These are phyloP conservation scores for Sequoiadendron giganteum DNA, from an alignment of 75 land plant species.

Conservation along the genomic window DNA sequence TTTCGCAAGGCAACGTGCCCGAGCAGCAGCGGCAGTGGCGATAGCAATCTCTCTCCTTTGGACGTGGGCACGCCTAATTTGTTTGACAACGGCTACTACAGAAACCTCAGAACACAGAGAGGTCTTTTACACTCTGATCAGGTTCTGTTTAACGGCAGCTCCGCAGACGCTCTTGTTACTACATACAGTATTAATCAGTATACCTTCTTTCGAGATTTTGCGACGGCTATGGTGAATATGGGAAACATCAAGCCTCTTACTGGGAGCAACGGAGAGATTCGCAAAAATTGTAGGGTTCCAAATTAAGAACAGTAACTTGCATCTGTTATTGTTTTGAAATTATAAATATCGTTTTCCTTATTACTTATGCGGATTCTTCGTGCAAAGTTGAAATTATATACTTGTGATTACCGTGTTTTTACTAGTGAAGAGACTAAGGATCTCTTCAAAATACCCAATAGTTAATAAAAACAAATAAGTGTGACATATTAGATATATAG, in stretches of 20 bases:
- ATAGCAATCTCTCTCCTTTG: slow-evolving; percentile 17
- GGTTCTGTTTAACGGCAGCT: not conserved
- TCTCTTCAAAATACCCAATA: too few species aligned
- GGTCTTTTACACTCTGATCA: slow-evolving; percentile 7
- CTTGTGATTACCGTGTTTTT: too few species aligned
- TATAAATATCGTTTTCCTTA: too few species aligned
- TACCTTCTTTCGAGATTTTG: not conserved
- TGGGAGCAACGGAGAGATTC: not conserved
- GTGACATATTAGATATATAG: too few species aligned
- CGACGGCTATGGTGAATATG: slow-evolving; percentile 9
- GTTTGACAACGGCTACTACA: slow-evolving; percentile 3
- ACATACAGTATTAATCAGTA: not conserved
- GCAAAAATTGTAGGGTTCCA: not conserved
- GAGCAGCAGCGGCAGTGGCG: not conserved
- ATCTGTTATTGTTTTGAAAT: too few species aligned
- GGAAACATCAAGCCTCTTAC: slow-evolving; percentile 2
- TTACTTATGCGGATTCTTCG: too few species aligned
- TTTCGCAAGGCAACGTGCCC: slow-evolving; percentile 29
- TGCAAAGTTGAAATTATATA: too few species aligned
- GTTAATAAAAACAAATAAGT: too few species aligned
- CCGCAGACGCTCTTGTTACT: not conserved
- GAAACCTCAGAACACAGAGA: not conserved
- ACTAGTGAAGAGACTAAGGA: too few species aligned
- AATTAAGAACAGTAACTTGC: too few species aligned
- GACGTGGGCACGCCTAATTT: not conserved